Evolutionary conservation across 2,329 filamentous ascomycete species (phyloP), one percentile per base, ranked within the genome.

Genomic region (Drechslera avenae): DNA sequence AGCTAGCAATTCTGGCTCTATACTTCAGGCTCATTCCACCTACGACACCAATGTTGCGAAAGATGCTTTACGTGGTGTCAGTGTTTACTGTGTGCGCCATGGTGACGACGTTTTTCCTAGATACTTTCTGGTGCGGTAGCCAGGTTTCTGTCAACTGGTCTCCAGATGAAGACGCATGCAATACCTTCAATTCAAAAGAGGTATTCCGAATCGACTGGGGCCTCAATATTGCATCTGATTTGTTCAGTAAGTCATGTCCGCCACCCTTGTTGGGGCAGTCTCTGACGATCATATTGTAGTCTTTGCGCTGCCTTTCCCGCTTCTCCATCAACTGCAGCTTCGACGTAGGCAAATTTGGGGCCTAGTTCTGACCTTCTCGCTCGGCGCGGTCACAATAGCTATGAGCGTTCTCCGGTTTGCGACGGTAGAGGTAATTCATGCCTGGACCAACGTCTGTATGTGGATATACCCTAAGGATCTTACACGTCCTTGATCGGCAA

Each of bases 361-460:
- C 14, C 57, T 67, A 8, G 34, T 61, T 13, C 49, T 53, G 3
- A 67, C 64, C 4, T 67, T 67, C 31, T 59, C 54, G 12, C 56
- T 67, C 2, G 64, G 61, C 2, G 43, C 48, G 4, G 52, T 65
- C 23, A 67, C 63, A 1, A 64, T 66, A 16, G 39, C 56, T 5
- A 61, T 66, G 33, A 66, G 60, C 39, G 46, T 66, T 5, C 42
- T 54, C 18, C 61, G 64, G 0, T 67, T 56, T 42, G 47, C 52
- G 12, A 64, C 63, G 3, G 57, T 66, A 12, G 56, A 63, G 32
- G 45, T 58, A 9, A 63, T 61, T 5, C 45, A 63, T 32, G 59
- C 61, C 4, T 63, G 62, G 54, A 59, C 60, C 4, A 63, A 65
- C 18, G 60, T 67, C 34, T 67, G 64, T 67, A 55, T 32, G 62